Conservation (phyloP, 306 rosid species). For the Carpinus fangiana region DNA sequence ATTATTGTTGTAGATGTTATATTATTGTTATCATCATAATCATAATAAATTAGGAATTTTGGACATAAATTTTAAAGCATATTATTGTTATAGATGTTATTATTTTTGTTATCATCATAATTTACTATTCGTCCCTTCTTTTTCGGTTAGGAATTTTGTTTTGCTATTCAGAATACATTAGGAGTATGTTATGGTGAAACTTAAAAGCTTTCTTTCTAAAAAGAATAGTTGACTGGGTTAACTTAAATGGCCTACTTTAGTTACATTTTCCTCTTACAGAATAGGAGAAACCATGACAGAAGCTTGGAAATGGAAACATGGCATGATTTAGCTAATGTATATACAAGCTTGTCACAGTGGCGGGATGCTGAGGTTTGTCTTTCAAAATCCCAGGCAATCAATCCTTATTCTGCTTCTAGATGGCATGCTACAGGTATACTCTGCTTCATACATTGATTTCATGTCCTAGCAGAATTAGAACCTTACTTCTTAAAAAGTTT, state of each 20-base stretch:
- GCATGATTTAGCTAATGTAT: slow-evolving; percentile 80
- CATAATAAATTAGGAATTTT: too few relatives aligned
- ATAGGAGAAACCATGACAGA: slow-evolving; percentile 49
- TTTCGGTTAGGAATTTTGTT: background rate
- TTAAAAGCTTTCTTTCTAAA: background rate
- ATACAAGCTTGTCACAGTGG: slow-evolving; percentile 73
- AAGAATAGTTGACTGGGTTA: background rate
- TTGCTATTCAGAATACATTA: background rate
- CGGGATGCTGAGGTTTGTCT: slow-evolving; percentile 85
- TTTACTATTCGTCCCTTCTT: background rate
- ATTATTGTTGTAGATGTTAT: too few relatives aligned
- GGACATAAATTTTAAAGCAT: background rate
- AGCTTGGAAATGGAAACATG: slow-evolving; percentile 87
- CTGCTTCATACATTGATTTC: background rate
- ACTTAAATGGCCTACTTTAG: slow-evolving; percentile 2
- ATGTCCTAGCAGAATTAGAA: background rate
- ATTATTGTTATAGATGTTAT: background rate
- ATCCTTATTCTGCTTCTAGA: slow-evolving; percentile 87
- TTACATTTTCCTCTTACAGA: slow-evolving; percentile 40
- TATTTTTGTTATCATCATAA: background rate
- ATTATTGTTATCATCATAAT: background rate
- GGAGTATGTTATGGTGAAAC: background rate
- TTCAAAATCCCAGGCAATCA: slow-evolving; percentile 66
- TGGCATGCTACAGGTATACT: slow-evolving; percentile 75
- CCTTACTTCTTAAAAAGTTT: slow-evolving; percentile 7